Evolutionary conservation across 768 basidiomycete genomes (phyloP).

Genomic region (Lactarius sanguifluus): DNA sequence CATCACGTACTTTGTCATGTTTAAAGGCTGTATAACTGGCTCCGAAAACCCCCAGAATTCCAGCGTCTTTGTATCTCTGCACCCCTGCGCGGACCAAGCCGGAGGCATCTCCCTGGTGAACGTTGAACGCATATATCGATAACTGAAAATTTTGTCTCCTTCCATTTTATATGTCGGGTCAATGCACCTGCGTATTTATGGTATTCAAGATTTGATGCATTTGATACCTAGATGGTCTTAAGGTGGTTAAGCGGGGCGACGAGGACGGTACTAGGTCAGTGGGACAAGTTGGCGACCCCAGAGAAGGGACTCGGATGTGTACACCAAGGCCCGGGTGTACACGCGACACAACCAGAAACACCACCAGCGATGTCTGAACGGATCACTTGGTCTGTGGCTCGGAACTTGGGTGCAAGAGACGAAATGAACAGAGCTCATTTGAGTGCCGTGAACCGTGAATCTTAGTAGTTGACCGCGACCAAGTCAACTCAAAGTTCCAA

Average conservation of each 20-base stretch:
- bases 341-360: slow-evolving; percentile 87
- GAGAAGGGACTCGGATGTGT: slow-evolving; percentile 6
- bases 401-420: slow-evolving; percentile 36
- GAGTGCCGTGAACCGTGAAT: no score
- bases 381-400: slow-evolving; percentile 44
- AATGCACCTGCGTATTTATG: slow-evolving; percentile 74
- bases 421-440: slow-evolving; percentile 54
- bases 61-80: slow-evolving; percentile 65
- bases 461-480: no score
- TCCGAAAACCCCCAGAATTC: slow-evolving; percentile 58
- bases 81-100: slow-evolving; percentile 50
- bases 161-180: neutral
- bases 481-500: neutral
- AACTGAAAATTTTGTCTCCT: neutral
- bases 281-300: slow-evolving; percentile 5
- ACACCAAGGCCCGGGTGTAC: slow-evolving; percentile 36
- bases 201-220: slow-evolving; percentile 76
- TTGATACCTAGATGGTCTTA: slow-evolving; percentile 88
- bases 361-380: slow-evolving; percentile 92
- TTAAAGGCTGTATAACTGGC: no score
- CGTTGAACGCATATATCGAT: neutral
- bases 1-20: no score
- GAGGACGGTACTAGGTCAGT: slow-evolving; percentile 34
- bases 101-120: no score
- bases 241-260: slow-evolving; percentile 95